Conservation (phyloP, 768 basidiomycete genomes). For the Mycena kentingensis region DNA sequence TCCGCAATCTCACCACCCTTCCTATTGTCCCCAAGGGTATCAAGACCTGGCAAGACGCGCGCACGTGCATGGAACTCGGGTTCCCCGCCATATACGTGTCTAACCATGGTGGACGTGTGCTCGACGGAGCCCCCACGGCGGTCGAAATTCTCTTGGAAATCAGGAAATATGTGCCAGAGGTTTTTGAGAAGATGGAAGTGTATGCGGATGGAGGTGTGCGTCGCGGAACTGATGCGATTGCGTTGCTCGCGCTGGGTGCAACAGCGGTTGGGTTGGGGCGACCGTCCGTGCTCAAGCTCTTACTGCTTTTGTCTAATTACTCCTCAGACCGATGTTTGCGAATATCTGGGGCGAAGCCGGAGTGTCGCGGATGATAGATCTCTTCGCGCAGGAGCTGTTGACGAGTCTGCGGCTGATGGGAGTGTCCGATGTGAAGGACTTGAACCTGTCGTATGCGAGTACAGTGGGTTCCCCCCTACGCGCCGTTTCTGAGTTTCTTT, state of each 20-base stretch:
- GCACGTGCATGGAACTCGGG: slow-evolving; percentile 37
- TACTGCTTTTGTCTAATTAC: neutral
- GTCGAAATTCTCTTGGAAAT: slow-evolving; percentile 44
- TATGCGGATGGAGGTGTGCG: slow-evolving; percentile 50
- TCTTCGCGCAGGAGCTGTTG: slow-evolving; percentile 24
- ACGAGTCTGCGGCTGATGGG: slow-evolving; percentile 31
- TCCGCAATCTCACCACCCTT: slow-evolving; percentile 31
- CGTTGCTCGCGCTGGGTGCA: slow-evolving; percentile 44
- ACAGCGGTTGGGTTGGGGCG: slow-evolving; percentile 42
- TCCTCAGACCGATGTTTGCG: slow-evolving; percentile 38
- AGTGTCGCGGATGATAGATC: slow-evolving; percentile 25
- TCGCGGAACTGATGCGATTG: slow-evolving; percentile 47
- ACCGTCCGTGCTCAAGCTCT: slow-evolving; percentile 5
- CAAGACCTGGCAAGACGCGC: slow-evolving; percentile 34
- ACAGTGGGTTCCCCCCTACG: neutral
- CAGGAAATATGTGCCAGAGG: slow-evolving; percentile 38
- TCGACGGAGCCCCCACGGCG: slow-evolving; percentile 40
- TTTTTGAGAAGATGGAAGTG: slow-evolving; percentile 42
- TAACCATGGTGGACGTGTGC: slow-evolving; percentile 41
- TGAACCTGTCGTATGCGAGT: slow-evolving; percentile 28
- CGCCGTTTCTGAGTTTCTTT: neutral
- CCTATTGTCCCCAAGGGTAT: slow-evolving; percentile 33
- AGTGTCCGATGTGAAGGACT: slow-evolving; percentile 17
- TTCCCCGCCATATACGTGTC: slow-evolving; percentile 42
- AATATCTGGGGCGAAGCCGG: slow-evolving; percentile 39